Conservation (phyloP, 495 filamentous ascomycete genomes). For the Neurospora sp. region DNA sequence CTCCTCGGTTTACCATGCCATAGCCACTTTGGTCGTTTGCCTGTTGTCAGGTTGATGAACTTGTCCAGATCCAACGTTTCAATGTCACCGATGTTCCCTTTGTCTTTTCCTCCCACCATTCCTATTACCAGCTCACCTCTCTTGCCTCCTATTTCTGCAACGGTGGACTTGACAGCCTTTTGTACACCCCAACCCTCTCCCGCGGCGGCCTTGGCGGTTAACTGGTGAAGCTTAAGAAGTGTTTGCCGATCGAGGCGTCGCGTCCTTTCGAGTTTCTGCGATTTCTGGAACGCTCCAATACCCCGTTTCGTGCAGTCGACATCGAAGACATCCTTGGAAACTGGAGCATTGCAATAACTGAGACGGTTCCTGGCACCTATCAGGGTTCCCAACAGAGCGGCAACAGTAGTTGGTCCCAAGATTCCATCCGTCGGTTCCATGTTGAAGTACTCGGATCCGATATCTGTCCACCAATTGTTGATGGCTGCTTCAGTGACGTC, state of each 20-base stretch:
- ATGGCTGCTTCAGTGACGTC: constrained; percentile 87
- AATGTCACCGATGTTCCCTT: constrained; percentile 80
- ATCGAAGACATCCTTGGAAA: constrained; percentile 89
- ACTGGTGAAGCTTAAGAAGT: constrained; percentile 65
- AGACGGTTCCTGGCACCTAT: constrained; percentile 85
- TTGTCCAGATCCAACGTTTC: constrained; percentile 84
- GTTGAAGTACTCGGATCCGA: constrained; percentile 82
- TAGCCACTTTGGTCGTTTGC: constrained; percentile 80
- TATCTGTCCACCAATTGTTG: constrained; percentile 92
- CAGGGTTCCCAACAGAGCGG: constrained; percentile 76
- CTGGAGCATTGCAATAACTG: constrained; percentile 66
- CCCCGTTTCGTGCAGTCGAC: constrained; percentile 69
- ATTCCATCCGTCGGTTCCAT: constrained; percentile 87
- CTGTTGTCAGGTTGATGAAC: constrained; percentile 65
- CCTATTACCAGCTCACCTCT: constrained; percentile 88
- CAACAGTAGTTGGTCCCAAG: constrained; percentile 84
- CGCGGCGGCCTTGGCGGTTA: constrained; percentile 79
- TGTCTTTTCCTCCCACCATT: constrained; percentile 81
- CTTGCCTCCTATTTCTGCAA: constrained; percentile 91
- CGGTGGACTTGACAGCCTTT: constrained; percentile 87
- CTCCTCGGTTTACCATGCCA: constrained; percentile 78
- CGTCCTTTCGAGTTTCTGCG: constrained; percentile 67
- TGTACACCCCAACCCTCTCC: constrained; percentile 64
- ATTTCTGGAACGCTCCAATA: constrained; percentile 80
- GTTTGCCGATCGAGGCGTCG: constrained; percentile 75